Evolutionary conservation across 139 green algal species (phyloP).

Genomic region (Pleodorina starrii): DNA sequence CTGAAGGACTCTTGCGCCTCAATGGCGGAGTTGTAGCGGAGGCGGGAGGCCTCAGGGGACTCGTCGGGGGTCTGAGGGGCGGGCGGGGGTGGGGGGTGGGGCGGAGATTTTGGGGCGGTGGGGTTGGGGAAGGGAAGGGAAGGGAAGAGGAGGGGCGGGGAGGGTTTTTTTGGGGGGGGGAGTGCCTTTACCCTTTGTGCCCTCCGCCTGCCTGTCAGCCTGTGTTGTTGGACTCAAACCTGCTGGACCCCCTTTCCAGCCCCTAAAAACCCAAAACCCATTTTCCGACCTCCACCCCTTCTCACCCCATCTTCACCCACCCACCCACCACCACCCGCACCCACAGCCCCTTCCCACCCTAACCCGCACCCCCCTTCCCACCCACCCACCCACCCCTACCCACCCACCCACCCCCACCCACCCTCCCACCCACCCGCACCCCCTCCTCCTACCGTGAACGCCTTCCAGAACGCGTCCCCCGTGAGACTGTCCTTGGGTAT

Average conservation of each 20-base stretch:
- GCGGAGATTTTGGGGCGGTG: too few relatives aligned
- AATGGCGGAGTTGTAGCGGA: slow-evolving; percentile 34
- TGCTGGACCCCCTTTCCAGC: too few relatives aligned
- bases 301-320: too few relatives aligned
- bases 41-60: slow-evolving; percentile 9
- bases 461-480: slow-evolving; percentile 63
- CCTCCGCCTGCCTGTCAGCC: too few relatives aligned
- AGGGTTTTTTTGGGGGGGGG: too few relatives aligned
- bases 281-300: too few relatives aligned
- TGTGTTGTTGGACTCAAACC: too few relatives aligned
- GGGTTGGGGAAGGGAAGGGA: neutral
- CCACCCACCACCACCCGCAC: too few relatives aligned
- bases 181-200: too few relatives aligned
- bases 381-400: neutral
- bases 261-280: too few relatives aligned
- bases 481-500: slow-evolving; percentile 22
- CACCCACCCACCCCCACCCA: neutral
- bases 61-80: slow-evolving; percentile 24
- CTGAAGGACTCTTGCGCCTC: slow-evolving; percentile 54
- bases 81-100: neutral
- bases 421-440: neutral
- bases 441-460: slow-evolving; percentile 54
- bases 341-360: too few relatives aligned
- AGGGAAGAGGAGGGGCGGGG: neutral
- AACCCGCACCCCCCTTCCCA: neutral